Evolutionary conservation across 1,284 basidiomycete species (phyloP), one percentile per base, ranked within the genome.

Genomic region (Cutaneotrichosporon sp.): DNA sequence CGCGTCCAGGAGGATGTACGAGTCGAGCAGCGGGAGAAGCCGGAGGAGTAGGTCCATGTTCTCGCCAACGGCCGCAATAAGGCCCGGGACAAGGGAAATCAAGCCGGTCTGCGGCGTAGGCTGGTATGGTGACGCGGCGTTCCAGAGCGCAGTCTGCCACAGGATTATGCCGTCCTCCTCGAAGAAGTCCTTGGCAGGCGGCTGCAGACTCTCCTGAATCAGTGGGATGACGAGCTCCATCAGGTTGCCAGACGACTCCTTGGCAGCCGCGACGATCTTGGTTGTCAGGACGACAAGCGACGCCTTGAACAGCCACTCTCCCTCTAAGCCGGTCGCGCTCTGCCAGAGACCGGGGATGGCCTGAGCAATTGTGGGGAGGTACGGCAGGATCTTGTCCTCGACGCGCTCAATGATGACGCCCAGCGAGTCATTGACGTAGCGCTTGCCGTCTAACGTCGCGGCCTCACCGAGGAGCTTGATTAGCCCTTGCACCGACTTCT

Each of bases 1-100:
- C 0, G 87, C 86, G 75, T 91, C 90, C 5, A 92, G 82, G 10
- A 95, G 77, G 62, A 91, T 81, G 77, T 94, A 95, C 1, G 90
- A 90, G 74, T 92, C 90, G n/a, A 91, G 73, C 46, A 95, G 85
- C 59, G 81, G 80, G 10, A 86, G 85, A 31, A 88, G 83, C 64
- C 84, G 87, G n/a, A 86, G 86, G 18, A 92, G 79, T 26, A 92
- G 75, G 73, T 95, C 92, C 66, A 92, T 80, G 74, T 95, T 91
- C 36, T 83, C 83, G 4, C 85, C 83, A 14, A 94, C 81, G 16
- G 89, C 80, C 30, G 79, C 69, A 14, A 92, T 76, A 4, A 87
- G 85, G 22, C 85, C 79, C 18, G 90, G 90, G 59, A 92, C 84
- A 7, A 95, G 81, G 38, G 88, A 86, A 38, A 88, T 80, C 14